phyloP scores from a whole-genome alignment of 2,329 filamentous ascomycete species.

The Epichloe scottii region DNA sequence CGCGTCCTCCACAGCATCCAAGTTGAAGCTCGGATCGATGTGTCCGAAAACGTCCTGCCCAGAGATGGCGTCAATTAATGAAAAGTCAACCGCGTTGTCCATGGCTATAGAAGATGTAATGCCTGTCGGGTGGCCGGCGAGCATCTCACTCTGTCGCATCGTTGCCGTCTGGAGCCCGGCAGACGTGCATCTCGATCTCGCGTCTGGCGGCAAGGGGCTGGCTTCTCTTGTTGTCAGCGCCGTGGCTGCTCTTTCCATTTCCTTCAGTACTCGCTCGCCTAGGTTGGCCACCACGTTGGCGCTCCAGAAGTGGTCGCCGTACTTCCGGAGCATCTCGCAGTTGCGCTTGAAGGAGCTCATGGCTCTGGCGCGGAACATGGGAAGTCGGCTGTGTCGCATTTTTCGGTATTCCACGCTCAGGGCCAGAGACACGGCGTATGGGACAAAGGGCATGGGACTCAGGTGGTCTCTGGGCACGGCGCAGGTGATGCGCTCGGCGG shows the following conservation, averaged over 20 bases:
- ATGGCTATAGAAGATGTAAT: conserved; percentile 17
- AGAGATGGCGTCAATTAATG: conserved; percentile 28
- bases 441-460: conserved; percentile 44
- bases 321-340: conserved; percentile 37
- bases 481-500: conserved; percentile 44
- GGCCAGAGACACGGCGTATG: conserved; percentile 48
- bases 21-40: conserved; percentile 41
- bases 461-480: conserved; percentile 39
- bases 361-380: conserved; percentile 45
- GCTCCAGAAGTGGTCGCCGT: conserved; percentile 47
- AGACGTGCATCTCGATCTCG: conserved; percentile 9
- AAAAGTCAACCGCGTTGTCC: conserved; percentile 27
- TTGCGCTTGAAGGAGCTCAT: conserved; percentile 41
- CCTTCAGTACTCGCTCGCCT: conserved; percentile 40
- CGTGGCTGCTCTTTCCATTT: conserved; percentile 42
- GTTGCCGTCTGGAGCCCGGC: conserved; percentile 3
- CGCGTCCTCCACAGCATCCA: conserved; percentile 40
- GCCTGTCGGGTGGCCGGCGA: conserved; percentile 13
- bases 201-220: conserved; percentile 14
- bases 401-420: conserved; percentile 51
- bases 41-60: conserved; percentile 43
- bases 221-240: conserved; percentile 27
- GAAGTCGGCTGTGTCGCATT: conserved; percentile 47
- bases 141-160: conserved; percentile 9
- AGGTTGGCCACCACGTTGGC: conserved; percentile 41